Evolutionary conservation across 2,329 filamentous ascomycete genomes (phyloP), one percentile per base, ranked within the genome.

Genomic region (Mariannaea elegans): DNA sequence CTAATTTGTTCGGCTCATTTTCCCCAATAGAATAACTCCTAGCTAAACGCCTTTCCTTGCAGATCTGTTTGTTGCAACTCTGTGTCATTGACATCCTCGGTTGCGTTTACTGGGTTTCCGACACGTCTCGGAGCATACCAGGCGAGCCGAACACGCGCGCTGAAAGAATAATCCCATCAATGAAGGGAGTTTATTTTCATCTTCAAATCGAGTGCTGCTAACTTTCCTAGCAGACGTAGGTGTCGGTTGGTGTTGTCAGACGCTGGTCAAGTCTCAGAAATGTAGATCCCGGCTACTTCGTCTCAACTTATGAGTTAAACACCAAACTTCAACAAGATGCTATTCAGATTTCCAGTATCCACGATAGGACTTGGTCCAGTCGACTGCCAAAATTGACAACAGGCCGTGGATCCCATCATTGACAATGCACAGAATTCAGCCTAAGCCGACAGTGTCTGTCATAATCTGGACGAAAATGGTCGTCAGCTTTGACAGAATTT

Each of bases 221-320:
- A 12, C n/a, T n/a, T 31, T 31, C 7, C 27, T 31, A 12, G 27
- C 27, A 31, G 10, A 10, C 38, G 36, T 12, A 18, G 18, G 24
- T 27, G 44, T 32, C 42, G 41, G 48, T 50, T 24, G 47, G 45
- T 48, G 24, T 21, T 24, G 38, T 59, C 50, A 44, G 56, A 66
- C 32, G 34, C 57, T 50, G 32, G 47, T 48, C 21, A 19, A 47
- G 67, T 69, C 64, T 69, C 67, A 65, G 65, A 62, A 70, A 54
- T 42, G 65, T 24, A 62, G 67, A 69, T 70, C 64, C 67, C 65
- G 67, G 56, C 24, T 21, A 41, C 38, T 52, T 9, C n/a, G 56
- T 48, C n/a, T 55, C 42, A 51, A 32, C 21, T 31, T n/a, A 27
- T 27, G 29, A 24, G 7, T n/a, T n/a, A n/a, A n/a, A n/a, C n/a